Evolutionary conservation across 2,329 filamentous ascomycete genomes (phyloP), one percentile per base, ranked within the genome.

Genomic region (Fusarium marasasianum): DNA sequence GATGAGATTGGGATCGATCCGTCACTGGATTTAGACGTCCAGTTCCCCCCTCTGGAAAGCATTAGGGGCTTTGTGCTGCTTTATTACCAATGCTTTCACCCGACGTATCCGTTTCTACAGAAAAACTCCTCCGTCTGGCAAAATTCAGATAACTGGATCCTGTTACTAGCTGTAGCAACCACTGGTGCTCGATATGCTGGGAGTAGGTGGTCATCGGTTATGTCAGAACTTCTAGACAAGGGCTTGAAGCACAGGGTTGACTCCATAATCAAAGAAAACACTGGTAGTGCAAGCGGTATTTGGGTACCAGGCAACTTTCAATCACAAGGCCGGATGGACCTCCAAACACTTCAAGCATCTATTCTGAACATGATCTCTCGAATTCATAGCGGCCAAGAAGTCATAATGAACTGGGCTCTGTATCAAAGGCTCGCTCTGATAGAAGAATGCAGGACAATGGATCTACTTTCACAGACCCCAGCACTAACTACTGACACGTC

Each of bases 51-150:
- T 31, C n/a, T 75, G 15, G 57, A 31, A 4, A 53, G 58, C 3
- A 54, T 75, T 15, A 58, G 53, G 40, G 55, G 31, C 22, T 73
- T 73, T 41, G 60, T 60, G 17, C 43, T 55, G 10, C 44, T 75
- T 18, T 75, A 75, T 26, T 75, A 71, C 54, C 55, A 67, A 22
- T 59, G 47, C 15, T 75, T 75, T 14, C 73, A 75, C 33, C 65
- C 60, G 8, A 51, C 53, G 22, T 75, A 75, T 48, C 73, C 73
- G 8, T 73, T 75, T 62, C 9, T 75, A 6, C 72, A 48, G 20
- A 37, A 62, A 31, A 54, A 31, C 13, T n/a, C 63, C 43, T 56
- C 57, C 12, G 15, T 51, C 29, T 69, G 63, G 66, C 43, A 43
- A 35, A 26, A 43, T 33, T 15, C 31, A 12, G 44, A 26, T 4